Evolutionary conservation across 495 filamentous ascomycete genomes (phyloP).

Genomic region (Penicillium mononematosum): DNA sequence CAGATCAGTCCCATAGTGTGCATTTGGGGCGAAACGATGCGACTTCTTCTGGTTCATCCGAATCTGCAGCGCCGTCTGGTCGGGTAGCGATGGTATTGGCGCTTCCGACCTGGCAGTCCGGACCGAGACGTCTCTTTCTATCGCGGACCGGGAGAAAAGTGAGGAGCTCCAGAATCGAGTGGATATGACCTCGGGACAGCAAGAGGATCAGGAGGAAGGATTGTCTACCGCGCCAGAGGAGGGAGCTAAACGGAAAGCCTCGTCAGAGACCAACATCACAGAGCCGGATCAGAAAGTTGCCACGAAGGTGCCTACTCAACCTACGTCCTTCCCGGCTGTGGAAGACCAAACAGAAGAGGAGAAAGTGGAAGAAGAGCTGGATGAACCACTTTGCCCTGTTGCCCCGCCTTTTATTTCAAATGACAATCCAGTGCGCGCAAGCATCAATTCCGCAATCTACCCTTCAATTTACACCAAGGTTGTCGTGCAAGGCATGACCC

Average conservation of each 20-base stretch:
- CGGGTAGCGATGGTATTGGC: constrained; percentile 17
- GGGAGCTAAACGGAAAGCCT: constrained; percentile 26
- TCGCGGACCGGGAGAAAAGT: constrained; percentile 25
- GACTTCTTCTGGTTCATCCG: constrained; percentile 12
- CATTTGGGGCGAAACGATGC: constrained; percentile 11
- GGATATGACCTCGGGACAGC: constrained; percentile 11
- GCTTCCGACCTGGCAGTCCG: constrained; percentile 35
- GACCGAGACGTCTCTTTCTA: constrained; percentile 26
- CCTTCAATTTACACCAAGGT: constrained; percentile 85
- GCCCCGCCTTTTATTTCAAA: constrained; percentile 65
- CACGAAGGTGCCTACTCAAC: constrained; percentile 5
- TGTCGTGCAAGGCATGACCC: constrained; percentile 70
- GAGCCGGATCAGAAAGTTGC: constrained; percentile 27
- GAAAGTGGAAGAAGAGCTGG: constrained; percentile 28
- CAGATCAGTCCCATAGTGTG: constrained; percentile 7
- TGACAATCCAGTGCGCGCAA: constrained; percentile 66
- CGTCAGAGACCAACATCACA: constrained; percentile 36
- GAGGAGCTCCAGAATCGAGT: constrained; percentile 18
- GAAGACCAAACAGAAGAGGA: constrained; percentile 28
- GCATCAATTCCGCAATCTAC: constrained; percentile 71
- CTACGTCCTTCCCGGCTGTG: constrained; percentile 14
- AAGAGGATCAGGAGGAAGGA: constrained; percentile 24
- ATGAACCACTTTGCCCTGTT: constrained; percentile 56
- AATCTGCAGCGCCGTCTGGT: constrained; percentile 1
- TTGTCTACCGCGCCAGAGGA: constrained; percentile 28